Percentiles rank a stretch among this genome's conserved stretches.
Conservation (phyloP, 768 basidiomycete species). For the Agaricus bisporus region DNA sequence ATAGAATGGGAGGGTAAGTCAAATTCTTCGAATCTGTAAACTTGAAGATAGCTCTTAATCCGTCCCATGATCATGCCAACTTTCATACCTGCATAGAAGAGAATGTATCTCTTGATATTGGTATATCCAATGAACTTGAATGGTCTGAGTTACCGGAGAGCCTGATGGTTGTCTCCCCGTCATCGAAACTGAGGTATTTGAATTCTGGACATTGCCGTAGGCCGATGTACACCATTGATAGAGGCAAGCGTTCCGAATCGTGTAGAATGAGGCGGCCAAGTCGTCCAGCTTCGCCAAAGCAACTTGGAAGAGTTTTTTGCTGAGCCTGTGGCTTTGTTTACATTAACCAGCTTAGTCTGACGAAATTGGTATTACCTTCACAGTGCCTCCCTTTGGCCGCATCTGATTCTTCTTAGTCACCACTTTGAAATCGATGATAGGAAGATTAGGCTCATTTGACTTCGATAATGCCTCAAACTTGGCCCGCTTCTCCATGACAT, state of each 20-base stretch:
- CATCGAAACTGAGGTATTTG: not conserved
- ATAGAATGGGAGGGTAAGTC: not conserved
- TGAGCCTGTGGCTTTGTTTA: not conserved
- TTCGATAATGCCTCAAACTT: not conserved
- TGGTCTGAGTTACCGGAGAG: not conserved
- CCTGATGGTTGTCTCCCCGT: not conserved
- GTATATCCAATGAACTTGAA: not conserved
- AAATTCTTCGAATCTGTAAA: not conserved
- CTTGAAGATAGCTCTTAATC: not conserved
- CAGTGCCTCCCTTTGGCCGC: not conserved
- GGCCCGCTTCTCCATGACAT: not conserved
- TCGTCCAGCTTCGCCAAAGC: not conserved
- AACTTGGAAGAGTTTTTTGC: not conserved
- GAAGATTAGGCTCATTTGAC: not conserved
- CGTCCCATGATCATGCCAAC: not conserved
- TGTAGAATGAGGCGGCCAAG: not conserved
- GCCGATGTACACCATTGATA: not conserved
- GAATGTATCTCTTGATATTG: not conserved
- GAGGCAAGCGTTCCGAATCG: not conserved
- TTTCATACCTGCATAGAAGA: not conserved
- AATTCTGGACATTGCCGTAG: not conserved
- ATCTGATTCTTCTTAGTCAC: not conserved
- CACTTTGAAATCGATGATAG: not conserved
- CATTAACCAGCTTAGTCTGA: not conserved
- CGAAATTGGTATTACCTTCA: not conserved